phyloP scores from a whole-genome alignment of 164 flowering plant genomes.

The Warburgia ugandensis region DNA sequence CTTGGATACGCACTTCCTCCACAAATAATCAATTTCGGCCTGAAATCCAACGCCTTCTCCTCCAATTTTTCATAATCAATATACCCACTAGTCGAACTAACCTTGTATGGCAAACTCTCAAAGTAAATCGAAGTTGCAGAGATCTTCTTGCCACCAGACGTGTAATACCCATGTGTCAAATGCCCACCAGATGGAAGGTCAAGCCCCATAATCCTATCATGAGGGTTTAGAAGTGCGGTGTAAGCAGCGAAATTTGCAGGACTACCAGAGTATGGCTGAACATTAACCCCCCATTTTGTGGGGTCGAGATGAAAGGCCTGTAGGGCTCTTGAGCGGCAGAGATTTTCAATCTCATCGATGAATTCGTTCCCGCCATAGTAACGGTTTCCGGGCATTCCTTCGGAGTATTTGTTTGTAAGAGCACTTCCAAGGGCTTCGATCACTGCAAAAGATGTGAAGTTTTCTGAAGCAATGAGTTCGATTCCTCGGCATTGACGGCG shows the following conservation, averaged over 20 bases:
- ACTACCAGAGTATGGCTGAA: constrained; percentile 91
- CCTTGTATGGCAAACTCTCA: constrained; percentile 99
- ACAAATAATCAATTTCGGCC: constrained; percentile 89
- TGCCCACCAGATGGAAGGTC: constrained; percentile 97
- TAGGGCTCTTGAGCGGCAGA: constrained; percentile 79
- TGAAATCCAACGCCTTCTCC: constrained; percentile 97
- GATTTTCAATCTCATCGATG: constrained; percentile 93
- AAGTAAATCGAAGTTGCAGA: constrained; percentile 96
- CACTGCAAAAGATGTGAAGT: constrained; percentile 95
- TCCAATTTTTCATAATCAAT: constrained; percentile 90
- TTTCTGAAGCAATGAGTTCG: constrained; percentile 96
- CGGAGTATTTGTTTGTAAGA: constrained; percentile 96
- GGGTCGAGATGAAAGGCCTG: constrained; percentile 63
- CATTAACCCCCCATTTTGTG: constrained; percentile 88
- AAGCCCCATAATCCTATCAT: constrained; percentile 94
- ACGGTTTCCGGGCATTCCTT: constrained; percentile 97
- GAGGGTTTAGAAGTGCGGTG: constrained; percentile 86
- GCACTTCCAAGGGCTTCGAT: constrained; percentile 91
- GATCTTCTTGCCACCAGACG: constrained; percentile 92
- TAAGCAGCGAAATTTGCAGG: constrained; percentile 99
- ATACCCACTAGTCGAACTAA: constrained; percentile 60
- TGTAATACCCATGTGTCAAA: constrained; percentile 91
- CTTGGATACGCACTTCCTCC: constrained; percentile 98
- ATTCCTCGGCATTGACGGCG: constrained; percentile 92
- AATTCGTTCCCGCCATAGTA: constrained; percentile 98